Evolutionary conservation across 2,329 filamentous ascomycete genomes (phyloP).

Genomic region (Amauroascus niger): DNA sequence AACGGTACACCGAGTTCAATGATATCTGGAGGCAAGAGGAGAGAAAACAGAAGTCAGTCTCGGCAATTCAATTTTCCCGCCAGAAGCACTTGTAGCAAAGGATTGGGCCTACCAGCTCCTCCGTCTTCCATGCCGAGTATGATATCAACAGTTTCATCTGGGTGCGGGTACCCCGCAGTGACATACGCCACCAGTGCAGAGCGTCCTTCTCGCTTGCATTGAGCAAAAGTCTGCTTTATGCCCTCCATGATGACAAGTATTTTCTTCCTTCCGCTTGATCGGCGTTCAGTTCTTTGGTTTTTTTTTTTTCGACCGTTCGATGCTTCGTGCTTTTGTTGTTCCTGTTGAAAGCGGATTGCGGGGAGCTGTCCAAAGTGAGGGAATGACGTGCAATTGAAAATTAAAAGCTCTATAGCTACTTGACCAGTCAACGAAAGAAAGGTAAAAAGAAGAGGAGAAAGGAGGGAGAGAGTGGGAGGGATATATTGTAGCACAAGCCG

Average conservation of each 20-base stretch:
- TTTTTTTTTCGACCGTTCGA: not conserved
- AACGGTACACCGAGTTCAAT: constrained; percentile 96
- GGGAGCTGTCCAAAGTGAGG: not conserved
- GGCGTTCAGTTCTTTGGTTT: not conserved
- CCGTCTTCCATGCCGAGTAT: constrained; percentile 85
- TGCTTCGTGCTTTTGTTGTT: not conserved
- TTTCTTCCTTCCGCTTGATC: not conserved
- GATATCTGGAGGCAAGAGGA: constrained; percentile 51
- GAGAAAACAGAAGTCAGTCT: not conserved
- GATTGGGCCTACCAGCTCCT: constrained; percentile 59
- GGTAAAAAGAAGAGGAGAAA: not conserved
- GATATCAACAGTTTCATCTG: constrained; percentile 72
- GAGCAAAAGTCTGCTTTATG: constrained; percentile 48
- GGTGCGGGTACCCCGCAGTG: constrained; percentile 80
- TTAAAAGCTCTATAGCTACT: not conserved
- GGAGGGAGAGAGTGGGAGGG: not conserved
- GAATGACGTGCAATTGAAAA: not conserved
- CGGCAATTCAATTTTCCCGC: not conserved
- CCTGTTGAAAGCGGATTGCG: not conserved
- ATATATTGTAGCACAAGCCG: not conserved
- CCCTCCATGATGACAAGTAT: constrained; percentile 38
- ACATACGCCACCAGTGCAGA: constrained; percentile 90
- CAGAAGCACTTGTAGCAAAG: not conserved
- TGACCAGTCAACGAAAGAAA: not conserved
- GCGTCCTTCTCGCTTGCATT: constrained; percentile 51